Conservation (phyloP, 2,329 filamentous ascomycete genomes). For the Pseudogymnoascus sp. region DNA sequence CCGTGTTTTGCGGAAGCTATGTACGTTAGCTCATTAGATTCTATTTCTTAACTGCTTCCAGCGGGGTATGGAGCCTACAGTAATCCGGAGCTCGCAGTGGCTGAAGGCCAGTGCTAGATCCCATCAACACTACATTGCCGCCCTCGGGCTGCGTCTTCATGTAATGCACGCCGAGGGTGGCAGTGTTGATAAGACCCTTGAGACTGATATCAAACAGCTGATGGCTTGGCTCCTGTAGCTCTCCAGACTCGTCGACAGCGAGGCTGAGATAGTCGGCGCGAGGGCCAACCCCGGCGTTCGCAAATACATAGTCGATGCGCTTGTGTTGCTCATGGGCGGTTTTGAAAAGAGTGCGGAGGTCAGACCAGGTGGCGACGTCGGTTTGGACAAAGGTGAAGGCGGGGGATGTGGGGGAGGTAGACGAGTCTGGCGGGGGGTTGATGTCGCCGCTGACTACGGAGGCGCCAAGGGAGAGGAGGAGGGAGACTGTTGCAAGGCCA, state of each 20-base stretch:
- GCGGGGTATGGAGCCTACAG: slow-evolving; percentile 26
- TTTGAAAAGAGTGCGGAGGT: slow-evolving; percentile 45
- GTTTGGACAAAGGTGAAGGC: slow-evolving; percentile 37
- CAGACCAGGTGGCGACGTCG: slow-evolving; percentile 35
- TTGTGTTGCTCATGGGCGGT: slow-evolving; percentile 33
- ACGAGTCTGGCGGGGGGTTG: slow-evolving; percentile 32
- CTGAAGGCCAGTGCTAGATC: slow-evolving; percentile 44
- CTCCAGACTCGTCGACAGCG: slow-evolving; percentile 42
- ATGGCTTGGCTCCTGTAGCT: slow-evolving; percentile 39
- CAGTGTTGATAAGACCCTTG: slow-evolving; percentile 43
- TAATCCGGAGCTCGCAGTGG: slow-evolving; percentile 47
- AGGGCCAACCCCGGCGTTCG: slow-evolving; percentile 48
- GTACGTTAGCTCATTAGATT: neutral
- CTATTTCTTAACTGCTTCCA: neutral
- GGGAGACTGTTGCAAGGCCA: slow-evolving; percentile 46
- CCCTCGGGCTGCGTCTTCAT: slow-evolving; percentile 40
- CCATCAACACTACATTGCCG: slow-evolving; percentile 49
- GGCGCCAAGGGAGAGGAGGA: slow-evolving; percentile 46
- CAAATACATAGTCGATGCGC: slow-evolving; percentile 22
- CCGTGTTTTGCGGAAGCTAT: slow-evolving; percentile 47
- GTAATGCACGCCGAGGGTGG: slow-evolving; percentile 41
- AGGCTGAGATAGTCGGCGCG: slow-evolving; percentile 40
- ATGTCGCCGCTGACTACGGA: slow-evolving; percentile 49
- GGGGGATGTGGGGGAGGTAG: slow-evolving; percentile 16
- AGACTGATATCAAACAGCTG: slow-evolving; percentile 44